Evolutionary conservation across 1,284 basidiomycete genomes (phyloP), one percentile per base, ranked within the genome.

Genomic region (Ganoderma lingzhi): DNA sequence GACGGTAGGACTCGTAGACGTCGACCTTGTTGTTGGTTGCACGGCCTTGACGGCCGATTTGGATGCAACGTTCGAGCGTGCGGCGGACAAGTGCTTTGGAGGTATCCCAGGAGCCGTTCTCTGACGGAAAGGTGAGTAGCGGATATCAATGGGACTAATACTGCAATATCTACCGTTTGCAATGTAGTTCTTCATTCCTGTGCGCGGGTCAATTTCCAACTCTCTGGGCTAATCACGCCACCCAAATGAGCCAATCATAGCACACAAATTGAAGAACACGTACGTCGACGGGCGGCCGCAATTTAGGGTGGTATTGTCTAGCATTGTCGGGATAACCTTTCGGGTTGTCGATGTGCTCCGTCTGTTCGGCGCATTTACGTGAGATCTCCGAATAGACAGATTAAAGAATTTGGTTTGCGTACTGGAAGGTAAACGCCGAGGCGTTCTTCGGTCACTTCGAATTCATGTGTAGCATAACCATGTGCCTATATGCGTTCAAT

Each of bases 141-240:
- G 2, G 37, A 2, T 28, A 19, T n/a, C 32, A 17, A n/a, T 3
- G 6, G 12, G 2, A 14, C 6, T 17, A 32, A 53, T 56, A 19
- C 37, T 23, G 6, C 48, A 30, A 15, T 23, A 45, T 64, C 2
- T 62, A 88, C 90, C 91, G 76, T 96, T 97, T 1, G 95, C 94
- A 69, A 98, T 96, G 79, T 97, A 98, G 77, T 96, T 96, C 84
- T 98, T 98, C 96, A 98, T 97, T 6, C 96, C 96, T 0, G 93
- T 95, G 12, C 86, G 84, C 1, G 89, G 89, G 79, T 98, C 96
- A 30, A 98, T 87, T 75, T 97, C 93, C 6, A 98, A 85, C 78
- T 98, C 96, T 56, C 87, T 82, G 0, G 93, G 93, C 89, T 91
- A 44, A 17, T 28, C 1, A 0, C 10, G 39, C 39, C 23, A 67